Conservation (phyloP, 2,329 filamentous ascomycete genomes). For the Colletotrichum gigasporum region DNA sequence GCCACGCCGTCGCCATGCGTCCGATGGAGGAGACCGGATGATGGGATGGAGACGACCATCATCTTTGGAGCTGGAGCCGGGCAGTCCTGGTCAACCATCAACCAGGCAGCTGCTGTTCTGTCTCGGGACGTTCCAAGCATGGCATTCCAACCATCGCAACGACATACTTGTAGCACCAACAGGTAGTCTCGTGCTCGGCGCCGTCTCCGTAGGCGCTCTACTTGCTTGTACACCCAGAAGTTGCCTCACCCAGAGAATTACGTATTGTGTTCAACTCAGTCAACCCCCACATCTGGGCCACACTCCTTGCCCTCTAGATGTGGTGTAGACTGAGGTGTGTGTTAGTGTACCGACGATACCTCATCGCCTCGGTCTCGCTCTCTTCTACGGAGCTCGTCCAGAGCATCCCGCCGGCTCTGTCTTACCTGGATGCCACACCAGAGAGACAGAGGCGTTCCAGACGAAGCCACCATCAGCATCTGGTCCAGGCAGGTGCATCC, state of each 20-base stretch:
- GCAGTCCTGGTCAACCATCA: neutral
- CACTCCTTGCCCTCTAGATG: neutral
- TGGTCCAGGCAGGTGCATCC: neutral
- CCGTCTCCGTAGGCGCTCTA: no score
- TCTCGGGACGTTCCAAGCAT: neutral
- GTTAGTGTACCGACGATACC: neutral
- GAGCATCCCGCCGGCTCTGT: neutral
- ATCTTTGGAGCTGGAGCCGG: neutral
- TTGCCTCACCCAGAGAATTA: no score
- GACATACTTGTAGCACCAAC: no score
- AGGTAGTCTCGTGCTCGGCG: no score
- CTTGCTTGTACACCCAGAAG: no score
- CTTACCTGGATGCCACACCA: slow-evolving; percentile 11
- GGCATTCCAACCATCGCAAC: neutral
- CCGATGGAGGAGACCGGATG: neutral
- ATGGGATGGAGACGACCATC: neutral
- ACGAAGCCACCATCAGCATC: neutral
- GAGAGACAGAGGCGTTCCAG: neutral
- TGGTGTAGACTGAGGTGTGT: no score
- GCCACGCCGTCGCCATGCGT: neutral
- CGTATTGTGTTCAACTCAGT: slow-evolving; percentile 17
- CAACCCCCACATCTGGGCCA: slow-evolving; percentile 17
- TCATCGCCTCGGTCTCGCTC: no score
- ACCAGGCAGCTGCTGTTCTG: no score
- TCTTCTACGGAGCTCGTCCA: neutral